phyloP scores from a whole-genome alignment of 805 yeast species.

The Ogataea pilisensis region DNA sequence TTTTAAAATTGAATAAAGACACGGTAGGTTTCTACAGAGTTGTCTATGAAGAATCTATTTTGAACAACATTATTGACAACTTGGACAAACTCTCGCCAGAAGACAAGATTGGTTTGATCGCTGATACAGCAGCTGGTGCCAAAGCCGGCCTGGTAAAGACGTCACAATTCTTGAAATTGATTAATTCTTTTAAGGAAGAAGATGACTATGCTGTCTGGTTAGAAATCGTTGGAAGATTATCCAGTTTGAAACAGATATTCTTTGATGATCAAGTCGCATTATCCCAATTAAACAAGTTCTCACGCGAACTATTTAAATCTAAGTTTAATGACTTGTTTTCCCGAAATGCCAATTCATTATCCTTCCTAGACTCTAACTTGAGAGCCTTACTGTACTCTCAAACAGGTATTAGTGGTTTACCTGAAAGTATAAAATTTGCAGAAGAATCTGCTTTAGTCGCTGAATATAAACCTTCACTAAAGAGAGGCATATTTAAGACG shows the following conservation, averaged over 20 bases:
- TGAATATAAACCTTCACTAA: constrained; percentile 36
- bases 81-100: constrained; percentile 37
- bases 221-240: constrained; percentile 42
- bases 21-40: constrained; percentile 53
- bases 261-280: constrained; percentile 32
- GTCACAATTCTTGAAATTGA: constrained; percentile 40
- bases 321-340: constrained; percentile 25
- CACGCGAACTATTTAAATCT: constrained; percentile 29
- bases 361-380: constrained; percentile 28
- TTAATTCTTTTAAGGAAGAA: constrained; percentile 33
- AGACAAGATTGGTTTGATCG: constrained; percentile 52
- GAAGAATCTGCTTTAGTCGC: constrained; percentile 4
- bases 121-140: constrained; percentile 48
- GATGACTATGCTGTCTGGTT: constrained; percentile 50
- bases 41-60: constrained; percentile 41
- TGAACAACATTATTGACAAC: constrained; percentile 38
- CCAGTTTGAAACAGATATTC: constrained; percentile 33
- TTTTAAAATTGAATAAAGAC: constrained; percentile 46
- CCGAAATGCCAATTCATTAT: constrained; percentile 11
- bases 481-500: constrained; percentile 40
- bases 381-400: constrained; percentile 36
- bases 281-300: constrained; percentile 29
- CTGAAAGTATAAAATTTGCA: constrained; percentile 31
- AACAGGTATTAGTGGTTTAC: constrained; percentile 38
- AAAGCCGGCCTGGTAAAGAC: constrained; percentile 42